Evolutionary conservation across 345 rosid genomes (phyloP).

Genomic region (Reutealis trisperma): DNA sequence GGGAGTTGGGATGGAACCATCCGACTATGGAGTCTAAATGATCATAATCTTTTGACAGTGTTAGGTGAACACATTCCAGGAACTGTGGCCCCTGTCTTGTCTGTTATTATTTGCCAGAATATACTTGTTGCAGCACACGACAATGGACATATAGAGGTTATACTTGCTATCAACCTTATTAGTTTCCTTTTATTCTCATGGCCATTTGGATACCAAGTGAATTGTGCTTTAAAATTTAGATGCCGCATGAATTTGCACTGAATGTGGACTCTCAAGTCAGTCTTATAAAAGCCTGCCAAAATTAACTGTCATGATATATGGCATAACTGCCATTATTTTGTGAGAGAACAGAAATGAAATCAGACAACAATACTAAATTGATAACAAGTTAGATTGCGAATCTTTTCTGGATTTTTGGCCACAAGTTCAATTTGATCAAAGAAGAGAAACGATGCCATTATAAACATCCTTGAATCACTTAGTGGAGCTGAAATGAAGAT

Average conservation of each 20-base stretch:
- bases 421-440: not conserved
- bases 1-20: conserved; percentile 97
- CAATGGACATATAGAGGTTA: conserved; percentile 78
- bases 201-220: not conserved
- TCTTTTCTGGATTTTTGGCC: not conserved
- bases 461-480: not conserved
- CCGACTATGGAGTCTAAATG: conserved; percentile 79
- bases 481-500: not conserved
- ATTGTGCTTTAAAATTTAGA: not conserved
- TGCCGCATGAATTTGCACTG: not conserved
- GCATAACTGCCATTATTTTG: not conserved
- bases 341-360: too few species aligned
- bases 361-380: not conserved
- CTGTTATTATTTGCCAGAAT: conserved; percentile 49
- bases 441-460: not conserved
- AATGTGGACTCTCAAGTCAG: not conserved
- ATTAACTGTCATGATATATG: not conserved
- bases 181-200: not conserved
- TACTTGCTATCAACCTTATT: conserved; percentile 8
- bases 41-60: conserved; percentile 73
- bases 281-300: not conserved
- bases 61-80: conserved; percentile 63
- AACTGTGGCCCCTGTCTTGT: conserved; percentile 55
- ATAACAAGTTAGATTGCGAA: not conserved
- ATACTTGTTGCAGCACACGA: conserved; percentile 68